Evolutionary conservation across 23 red algal genomes (phyloP).

Genomic region (Rhodosorus marinus): DNA sequence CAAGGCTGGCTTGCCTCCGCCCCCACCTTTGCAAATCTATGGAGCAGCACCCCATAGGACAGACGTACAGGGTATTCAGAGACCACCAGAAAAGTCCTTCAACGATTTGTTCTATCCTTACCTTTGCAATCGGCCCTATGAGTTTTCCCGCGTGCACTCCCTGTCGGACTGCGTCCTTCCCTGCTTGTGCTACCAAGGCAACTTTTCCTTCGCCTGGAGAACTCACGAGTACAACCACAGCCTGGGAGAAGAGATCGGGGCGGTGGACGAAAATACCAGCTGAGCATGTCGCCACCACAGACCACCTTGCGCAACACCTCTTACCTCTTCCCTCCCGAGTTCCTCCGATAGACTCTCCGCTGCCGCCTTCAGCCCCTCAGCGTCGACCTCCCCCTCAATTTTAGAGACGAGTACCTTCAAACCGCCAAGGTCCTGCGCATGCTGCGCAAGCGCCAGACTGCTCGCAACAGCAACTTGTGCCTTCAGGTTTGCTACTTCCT

Average conservation of each 20-base stretch:
- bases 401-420: conserved; percentile 10
- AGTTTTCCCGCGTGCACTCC: conserved; percentile 45
- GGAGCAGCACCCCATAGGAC: too few relatives aligned
- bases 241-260: too few relatives aligned
- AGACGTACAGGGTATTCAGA: too few relatives aligned
- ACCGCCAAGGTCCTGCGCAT: conserved; percentile 4
- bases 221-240: conserved; percentile 32
- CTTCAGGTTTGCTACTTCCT: conserved; percentile 21
- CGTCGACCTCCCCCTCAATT: conserved; percentile 18
- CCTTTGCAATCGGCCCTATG: conserved; percentile 39
- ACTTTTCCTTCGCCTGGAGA: conserved; percentile 44
- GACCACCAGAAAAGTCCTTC: too few relatives aligned
- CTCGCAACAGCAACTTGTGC: conserved; percentile 22
- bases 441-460: conserved; percentile 7
- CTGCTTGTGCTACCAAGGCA: conserved; percentile 22
- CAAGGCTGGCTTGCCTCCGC: conserved; percentile 67
- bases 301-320: too few relatives aligned
- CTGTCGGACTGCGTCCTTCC: conserved; percentile 7
- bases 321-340: conserved; percentile 23
- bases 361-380: conserved; percentile 43
- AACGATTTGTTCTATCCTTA: too few relatives aligned
- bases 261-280: too few relatives aligned
- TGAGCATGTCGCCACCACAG: too few relatives aligned
- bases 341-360: conserved; percentile 6
- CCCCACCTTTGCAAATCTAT: conserved; percentile 57